Evolutionary conservation across 176 grass and related monocot species (phyloP).

Genomic region (Typha latifolia): DNA sequence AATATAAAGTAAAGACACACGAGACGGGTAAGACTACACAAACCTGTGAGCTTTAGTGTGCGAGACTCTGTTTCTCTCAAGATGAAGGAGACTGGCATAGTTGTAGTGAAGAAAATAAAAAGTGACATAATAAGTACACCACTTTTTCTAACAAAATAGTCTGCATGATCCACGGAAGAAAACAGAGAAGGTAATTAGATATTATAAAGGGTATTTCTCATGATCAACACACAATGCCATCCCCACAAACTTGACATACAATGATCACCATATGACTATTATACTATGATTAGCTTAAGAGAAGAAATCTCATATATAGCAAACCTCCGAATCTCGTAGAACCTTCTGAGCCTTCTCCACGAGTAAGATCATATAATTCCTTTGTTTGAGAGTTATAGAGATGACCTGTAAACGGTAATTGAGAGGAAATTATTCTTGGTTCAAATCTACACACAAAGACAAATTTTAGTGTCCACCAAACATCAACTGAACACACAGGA

Average conservation of each 20-base stretch:
- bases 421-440: not conserved
- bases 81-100: slow-evolving; percentile 22
- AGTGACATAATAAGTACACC: slow-evolving; percentile 24
- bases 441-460: not conserved
- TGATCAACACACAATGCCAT: not conserved
- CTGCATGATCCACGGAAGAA: not conserved
- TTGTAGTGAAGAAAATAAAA: slow-evolving; percentile 27
- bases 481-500: too few relatives aligned
- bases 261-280: too few relatives aligned
- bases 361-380: slow-evolving; percentile 13
- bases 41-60: slow-evolving; percentile 20
- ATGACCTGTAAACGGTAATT: slow-evolving; percentile 1
- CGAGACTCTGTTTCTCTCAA: slow-evolving; percentile 24
- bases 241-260: not conserved
- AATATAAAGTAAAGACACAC: not conserved
- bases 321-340: slow-evolving; percentile 18
- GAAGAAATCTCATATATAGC: not conserved
- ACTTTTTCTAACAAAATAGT: slow-evolving; percentile 20
- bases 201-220: not conserved
- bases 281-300: too few relatives aligned
- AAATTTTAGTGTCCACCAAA: not conserved
- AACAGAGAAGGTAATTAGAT: not conserved
- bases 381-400: slow-evolving; percentile 19
- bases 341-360: slow-evolving; percentile 5
- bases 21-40: not conserved